Percentiles rank a stretch among this genome's conserved stretches.
These are phyloP conservation scores for Pythium volutum DNA, from an alignment of 352 stramenopile species.

Conservation along the genomic window DNA sequence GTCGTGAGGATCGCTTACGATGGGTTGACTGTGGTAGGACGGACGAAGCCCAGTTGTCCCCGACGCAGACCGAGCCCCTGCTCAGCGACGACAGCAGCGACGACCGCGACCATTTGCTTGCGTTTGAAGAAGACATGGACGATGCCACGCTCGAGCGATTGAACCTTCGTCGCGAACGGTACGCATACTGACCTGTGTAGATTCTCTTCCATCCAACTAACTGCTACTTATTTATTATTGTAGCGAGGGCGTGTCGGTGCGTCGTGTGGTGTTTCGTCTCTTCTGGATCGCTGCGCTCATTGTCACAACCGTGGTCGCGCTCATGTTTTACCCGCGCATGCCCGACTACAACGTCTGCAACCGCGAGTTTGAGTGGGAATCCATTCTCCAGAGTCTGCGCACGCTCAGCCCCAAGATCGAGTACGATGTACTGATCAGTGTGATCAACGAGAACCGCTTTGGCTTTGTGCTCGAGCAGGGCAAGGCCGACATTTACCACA, in stretches of 20 bases:
- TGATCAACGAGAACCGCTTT: slow-evolving; percentile 89
- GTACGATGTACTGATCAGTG: slow-evolving; percentile 83
- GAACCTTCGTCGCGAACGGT: slow-evolving; percentile 36
- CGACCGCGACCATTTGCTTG: slow-evolving; percentile 41
- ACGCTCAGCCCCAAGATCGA: slow-evolving; percentile 77
- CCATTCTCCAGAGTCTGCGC: slow-evolving; percentile 73
- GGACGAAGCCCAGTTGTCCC: slow-evolving; percentile 31
- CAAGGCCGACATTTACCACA: slow-evolving; percentile 80
- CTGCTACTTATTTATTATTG: neutral
- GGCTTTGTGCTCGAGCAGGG: slow-evolving; percentile 78
- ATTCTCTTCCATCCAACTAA: neutral
- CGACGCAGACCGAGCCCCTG: slow-evolving; percentile 50
- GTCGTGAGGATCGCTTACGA: neutral
- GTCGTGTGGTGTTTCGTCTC: slow-evolving; percentile 52
- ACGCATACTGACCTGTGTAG: neutral
- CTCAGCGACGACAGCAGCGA: slow-evolving; percentile 35
- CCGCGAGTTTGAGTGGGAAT: slow-evolving; percentile 86
- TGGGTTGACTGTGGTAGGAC: slow-evolving; percentile 15
- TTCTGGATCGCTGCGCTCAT: slow-evolving; percentile 53
- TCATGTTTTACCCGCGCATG: slow-evolving; percentile 88
- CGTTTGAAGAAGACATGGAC: slow-evolving; percentile 65
- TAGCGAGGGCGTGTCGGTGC: slow-evolving; percentile 46
- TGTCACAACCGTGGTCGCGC: slow-evolving; percentile 58
- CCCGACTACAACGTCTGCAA: slow-evolving; percentile 90
- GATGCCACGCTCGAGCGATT: slow-evolving; percentile 51